Percentiles rank a stretch among this genome's conserved stretches.
Conservation (phyloP, 768 basidiomycete genomes). For the Pulveroboletus sp. region DNA sequence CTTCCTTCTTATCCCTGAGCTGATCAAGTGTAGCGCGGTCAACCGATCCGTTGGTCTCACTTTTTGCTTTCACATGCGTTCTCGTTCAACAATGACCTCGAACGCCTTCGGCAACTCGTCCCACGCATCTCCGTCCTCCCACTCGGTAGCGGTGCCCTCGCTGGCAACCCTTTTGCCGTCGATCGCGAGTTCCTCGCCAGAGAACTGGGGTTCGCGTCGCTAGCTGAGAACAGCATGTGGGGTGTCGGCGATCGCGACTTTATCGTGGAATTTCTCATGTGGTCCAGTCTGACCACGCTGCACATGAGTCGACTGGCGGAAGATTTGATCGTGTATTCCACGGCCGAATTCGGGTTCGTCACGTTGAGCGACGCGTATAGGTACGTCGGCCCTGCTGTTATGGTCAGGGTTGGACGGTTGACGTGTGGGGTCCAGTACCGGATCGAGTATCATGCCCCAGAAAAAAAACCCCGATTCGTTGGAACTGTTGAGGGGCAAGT, state of each 20-base stretch:
- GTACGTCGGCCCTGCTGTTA: constrained; percentile 38
- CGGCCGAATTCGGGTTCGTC: constrained; percentile 96
- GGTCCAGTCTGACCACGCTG: constrained; percentile 88
- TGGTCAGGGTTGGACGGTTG: not conserved
- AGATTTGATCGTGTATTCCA: constrained; percentile 95
- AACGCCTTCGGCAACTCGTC: constrained; percentile 77
- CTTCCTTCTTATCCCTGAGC: not conserved
- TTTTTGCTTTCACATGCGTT: constrained; percentile 93
- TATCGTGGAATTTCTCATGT: constrained; percentile 96
- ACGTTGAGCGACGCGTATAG: constrained; percentile 97
- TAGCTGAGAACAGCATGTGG: constrained; percentile 96
- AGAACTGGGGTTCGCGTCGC: constrained; percentile 84
- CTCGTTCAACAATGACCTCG: constrained; percentile 87
- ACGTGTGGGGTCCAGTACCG: constrained; percentile 58
- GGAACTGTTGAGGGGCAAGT: constrained; percentile 92
- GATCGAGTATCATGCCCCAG: constrained; percentile 99
- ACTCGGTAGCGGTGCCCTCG: constrained; percentile 90
- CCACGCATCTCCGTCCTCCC: constrained; percentile 93
- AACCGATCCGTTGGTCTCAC: constrained; percentile 99
- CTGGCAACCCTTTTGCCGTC: constrained; percentile 93
- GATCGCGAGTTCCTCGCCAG: constrained; percentile 90
- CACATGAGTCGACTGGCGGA: constrained; percentile 95
- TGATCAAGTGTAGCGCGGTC: constrained; percentile 66
- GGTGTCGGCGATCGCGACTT: constrained; percentile 98
- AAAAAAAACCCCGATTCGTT: constrained; percentile 99